Conservation (phyloP, 2,329 filamentous ascomycete species). For the Madurella fahalii region DNA sequence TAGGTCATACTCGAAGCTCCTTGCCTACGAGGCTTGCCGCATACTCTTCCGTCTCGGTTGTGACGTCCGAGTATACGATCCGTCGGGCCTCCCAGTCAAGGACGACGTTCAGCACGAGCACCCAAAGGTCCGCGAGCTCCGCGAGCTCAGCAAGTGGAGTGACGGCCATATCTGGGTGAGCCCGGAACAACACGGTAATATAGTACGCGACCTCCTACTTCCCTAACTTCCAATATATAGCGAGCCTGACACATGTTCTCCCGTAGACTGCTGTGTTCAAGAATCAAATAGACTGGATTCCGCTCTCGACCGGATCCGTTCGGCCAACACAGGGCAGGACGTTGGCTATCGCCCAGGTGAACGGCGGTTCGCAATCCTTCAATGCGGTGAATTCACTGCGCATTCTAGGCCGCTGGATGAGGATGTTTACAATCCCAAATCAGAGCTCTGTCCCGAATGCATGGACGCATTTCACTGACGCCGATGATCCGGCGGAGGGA, state of each 20-base stretch:
- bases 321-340: conserved; percentile 64
- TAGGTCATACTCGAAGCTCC: conserved; percentile 57
- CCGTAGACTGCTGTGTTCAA: conserved; percentile 60
- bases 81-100: conserved; percentile 56
- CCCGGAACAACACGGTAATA: conserved; percentile 63
- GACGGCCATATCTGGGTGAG: conserved; percentile 64
- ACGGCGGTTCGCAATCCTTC: conserved; percentile 62
- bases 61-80: conserved; percentile 61
- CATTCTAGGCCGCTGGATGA: conserved; percentile 65
- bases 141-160: conserved; percentile 58
- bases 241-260: neutral
- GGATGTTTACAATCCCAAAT: conserved; percentile 65
- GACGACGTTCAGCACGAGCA: conserved; percentile 57
- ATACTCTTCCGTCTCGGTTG: conserved; percentile 62
- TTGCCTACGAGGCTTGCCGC: conserved; percentile 56
- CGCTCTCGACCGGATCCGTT: conserved; percentile 56
- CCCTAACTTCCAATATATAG: too few species aligned
- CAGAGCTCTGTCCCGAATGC: conserved; percentile 61
- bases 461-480: conserved; percentile 44
- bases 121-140: conserved; percentile 59
- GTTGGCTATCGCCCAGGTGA: conserved; percentile 58
- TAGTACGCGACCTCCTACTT: conserved; percentile 38
- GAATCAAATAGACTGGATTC: conserved; percentile 69
- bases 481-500: conserved; percentile 17
- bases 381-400: conserved; percentile 64